Base-by-base conservation (phyloP, 1,284 basidiomycete genomes). In the Hypsizygus ulmarius region DNA sequence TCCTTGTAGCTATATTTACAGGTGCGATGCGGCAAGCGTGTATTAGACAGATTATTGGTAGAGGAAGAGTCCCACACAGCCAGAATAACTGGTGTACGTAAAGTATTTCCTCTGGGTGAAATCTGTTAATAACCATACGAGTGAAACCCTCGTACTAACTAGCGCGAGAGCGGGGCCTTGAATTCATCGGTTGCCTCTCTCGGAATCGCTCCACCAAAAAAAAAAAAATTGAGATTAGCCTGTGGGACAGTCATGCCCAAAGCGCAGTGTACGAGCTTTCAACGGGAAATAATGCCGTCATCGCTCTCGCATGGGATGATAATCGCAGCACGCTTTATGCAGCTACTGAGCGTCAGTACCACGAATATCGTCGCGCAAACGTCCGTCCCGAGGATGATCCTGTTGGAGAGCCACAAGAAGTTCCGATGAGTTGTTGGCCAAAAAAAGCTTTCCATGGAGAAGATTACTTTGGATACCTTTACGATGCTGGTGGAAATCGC, bases 251-350 rank as follows among this genome's bases (percentile, higher is more conserved):
- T 12, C 66, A 70, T 25, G 66, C 65, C 0, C 55, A 55, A 7
- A 55, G 56, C 7, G 43, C 56, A 3, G 58, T 71, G 12, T 73
- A 71, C 60, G 69, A 72, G 49, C 61, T 74, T 11, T 54, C 62
- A 5, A 73, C 70, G 0, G 71, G 71, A 7, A 74, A 74, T 54
- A 72, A 64, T 49, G 49, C 50, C 1, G 69, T 72, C 3, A 33
- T 25, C 5, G 52, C 55, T 14, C 53, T 73, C 39, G 61, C 61
- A 0, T 73, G 70, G 71, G 66, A 72, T 50, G 45, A 50, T 1
- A 25, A 40, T 10, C 61, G 55, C 19, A 51, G 58, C 9, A 55
- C 61, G 3, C 60, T 74, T 3, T 72, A 64, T 41, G 70, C 67
- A 0, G 58, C 64, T 1, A 71, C 70, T 4, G 59, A 64, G 47